Evolutionary conservation across 768 basidiomycete genomes (phyloP), one percentile per base, ranked within the genome.

Genomic region (Serpula lacrymans): DNA sequence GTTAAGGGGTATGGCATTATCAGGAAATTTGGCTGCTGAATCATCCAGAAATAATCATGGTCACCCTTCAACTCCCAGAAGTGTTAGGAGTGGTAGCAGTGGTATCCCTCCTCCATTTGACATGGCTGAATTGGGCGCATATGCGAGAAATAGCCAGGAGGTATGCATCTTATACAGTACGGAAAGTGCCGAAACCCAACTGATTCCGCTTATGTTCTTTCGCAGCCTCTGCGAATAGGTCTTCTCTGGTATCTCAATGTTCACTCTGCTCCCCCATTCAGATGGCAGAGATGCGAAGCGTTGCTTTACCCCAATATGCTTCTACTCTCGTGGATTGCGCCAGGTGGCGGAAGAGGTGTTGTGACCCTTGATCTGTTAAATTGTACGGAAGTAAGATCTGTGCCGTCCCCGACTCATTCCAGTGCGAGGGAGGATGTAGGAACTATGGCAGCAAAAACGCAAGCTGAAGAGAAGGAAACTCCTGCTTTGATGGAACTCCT

Each of bases 211-310:
- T n/a, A n/a, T n/a, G 12, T 14, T 18, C 16, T 17, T 31, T 37
- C 17, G n/a, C 54, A 95, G 93, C 91, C 92, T 4, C 68, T 89
- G 10, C 83, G 88, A 42, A 85, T 89, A 28, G 93, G 93, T 11
- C 68, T 82, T 11, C 64, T 96, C 1, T 95, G 89, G 84, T 96
- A 92, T 56, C 77, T 96, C 39, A 95, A 96, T 42, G 93, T 95
- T 0, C 93, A 96, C 53, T 83, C 85, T 1, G 57, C 76, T 4
- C 79, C 84, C 16, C 86, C 87, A 0, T 92, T 82, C 60, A 65
- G 72, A 44, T 90, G 86, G 88, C 78, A 82, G 64, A 74, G 88
- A 47, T 92, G 80, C 53, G 87, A 88, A 55, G 90, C 83, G 1
- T 70, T 89, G 33, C 70, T 88, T 1, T 94, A 87, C 54, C 88